A percentile compares a stretch with the other conserved stretches of the same genome.
Evolutionary conservation across 192 early-diverging fungal species (phyloP).

Genomic region (Gaertneriomyces semiglobifer): DNA sequence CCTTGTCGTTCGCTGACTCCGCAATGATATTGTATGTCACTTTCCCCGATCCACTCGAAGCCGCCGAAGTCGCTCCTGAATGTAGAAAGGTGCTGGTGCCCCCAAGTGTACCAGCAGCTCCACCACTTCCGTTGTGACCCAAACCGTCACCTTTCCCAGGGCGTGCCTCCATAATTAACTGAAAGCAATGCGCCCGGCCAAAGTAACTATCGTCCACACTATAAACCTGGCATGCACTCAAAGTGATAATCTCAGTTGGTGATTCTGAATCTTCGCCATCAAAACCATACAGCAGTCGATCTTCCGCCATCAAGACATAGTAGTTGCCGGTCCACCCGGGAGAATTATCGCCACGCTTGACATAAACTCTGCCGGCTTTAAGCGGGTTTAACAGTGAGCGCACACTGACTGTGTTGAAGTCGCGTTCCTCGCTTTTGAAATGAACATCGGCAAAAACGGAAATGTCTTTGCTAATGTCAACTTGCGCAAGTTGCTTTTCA

Average conservation of each 20-base stretch:
- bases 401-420: conserved; percentile 12
- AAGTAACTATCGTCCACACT: conserved; percentile 44
- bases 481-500: conserved; percentile 18
- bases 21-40: conserved; percentile 38
- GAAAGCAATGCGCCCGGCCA: conserved; percentile 40
- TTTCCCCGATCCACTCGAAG: neutral
- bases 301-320: conserved; percentile 34
- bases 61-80: neutral
- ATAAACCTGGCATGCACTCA: conserved; percentile 23
- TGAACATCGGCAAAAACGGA: conserved; percentile 27
- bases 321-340: conserved; percentile 37
- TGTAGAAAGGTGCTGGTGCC: too few relatives aligned
- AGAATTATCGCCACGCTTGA: conserved; percentile 36
- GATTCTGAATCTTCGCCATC: conserved; percentile 34
- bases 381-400: conserved; percentile 21
- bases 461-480: conserved; percentile 34
- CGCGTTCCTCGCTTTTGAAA: conserved; percentile 9
- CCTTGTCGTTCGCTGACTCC: conserved; percentile 36
- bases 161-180: conserved; percentile 25
- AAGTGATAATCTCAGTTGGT: conserved; percentile 31
- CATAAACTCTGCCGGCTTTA: conserved; percentile 31
- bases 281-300: conserved; percentile 38
- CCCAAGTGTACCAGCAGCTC: too few relatives aligned
- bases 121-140: neutral
- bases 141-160: neutral